Percentiles rank a stretch among this genome's conserved stretches.
phyloP scores from a whole-genome alignment of 352 stramenopile genomes.

The Pythium vanterpoolii region DNA sequence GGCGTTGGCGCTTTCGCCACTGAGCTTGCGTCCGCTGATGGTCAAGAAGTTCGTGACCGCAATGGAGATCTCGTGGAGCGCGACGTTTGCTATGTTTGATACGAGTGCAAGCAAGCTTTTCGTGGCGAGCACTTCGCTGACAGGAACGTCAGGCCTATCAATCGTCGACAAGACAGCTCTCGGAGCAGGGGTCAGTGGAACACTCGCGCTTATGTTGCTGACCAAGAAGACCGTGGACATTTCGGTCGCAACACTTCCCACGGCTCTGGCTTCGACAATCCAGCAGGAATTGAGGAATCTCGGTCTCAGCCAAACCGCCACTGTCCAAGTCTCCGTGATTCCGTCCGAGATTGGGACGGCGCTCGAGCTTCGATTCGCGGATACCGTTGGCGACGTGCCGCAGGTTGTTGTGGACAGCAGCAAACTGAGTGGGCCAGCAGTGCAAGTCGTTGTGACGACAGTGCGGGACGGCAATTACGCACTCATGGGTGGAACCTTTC shows the following conservation, averaged over 20 bases:
- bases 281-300: constrained; percentile 17
- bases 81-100: constrained; percentile 34
- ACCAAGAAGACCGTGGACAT: constrained; percentile 9
- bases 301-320: constrained; percentile 8
- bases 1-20: constrained; percentile 7
- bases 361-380: constrained; percentile 21
- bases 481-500: constrained; percentile 25
- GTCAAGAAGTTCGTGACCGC: constrained; percentile 23
- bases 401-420: constrained; percentile 19
- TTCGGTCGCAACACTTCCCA: background rate
- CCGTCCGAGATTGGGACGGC: background rate
- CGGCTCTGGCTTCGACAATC: background rate
- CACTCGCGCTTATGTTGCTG: constrained; percentile 23
- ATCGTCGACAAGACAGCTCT: constrained; percentile 22
- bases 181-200: constrained; percentile 16
- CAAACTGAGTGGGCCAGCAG: constrained; percentile 20
- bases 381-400: constrained; percentile 23
- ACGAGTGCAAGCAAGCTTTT: constrained; percentile 11
- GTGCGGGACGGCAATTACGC: constrained; percentile 31
- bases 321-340: background rate
- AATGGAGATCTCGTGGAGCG: constrained; percentile 28
- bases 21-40: constrained; percentile 20
- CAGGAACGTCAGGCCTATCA: constrained; percentile 22
- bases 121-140: constrained; percentile 21
- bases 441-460: constrained; percentile 17